Evolutionary conservation across 2,329 filamentous ascomycete species (phyloP), one percentile per base, ranked within the genome.

Genomic region (Pseudogymnoascus sp.): DNA sequence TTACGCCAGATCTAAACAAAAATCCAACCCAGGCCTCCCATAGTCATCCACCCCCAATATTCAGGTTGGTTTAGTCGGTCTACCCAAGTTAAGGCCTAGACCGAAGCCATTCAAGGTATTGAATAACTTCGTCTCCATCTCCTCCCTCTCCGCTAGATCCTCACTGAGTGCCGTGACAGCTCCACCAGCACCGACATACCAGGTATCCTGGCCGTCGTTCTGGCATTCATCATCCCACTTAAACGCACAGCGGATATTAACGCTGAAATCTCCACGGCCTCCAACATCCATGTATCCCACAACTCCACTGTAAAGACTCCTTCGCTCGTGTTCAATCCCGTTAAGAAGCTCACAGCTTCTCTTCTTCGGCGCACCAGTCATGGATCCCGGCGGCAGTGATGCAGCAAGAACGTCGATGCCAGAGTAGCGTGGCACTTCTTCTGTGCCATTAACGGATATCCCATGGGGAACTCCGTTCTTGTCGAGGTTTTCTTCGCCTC

Each of bases 281-380:
- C 89, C 85, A 5, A 91, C 86, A 68, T 96, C 92, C 72, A 96
- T 83, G 74, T 96, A 97, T 0, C 93, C 93, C 58, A 97, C 82
- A 1, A 95, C 89, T 17, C 94, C 92, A 5, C 90, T 90, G 74
- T 97, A 97, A 59, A 97, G 75, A 33, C 90, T 86, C 59, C 93
- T 65, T 11, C 41, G 79, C 67, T 86, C 82, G 62, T 77, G 74
- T 74, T 96, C 92, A 41, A 96, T 80, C 3, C 79, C 75, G 63
- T 81, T 79, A 17, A 97, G 78, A 54, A 97, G 82, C 77, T 96
- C 87, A 72, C 93, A 97, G 65, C 89, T 93, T 57, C 93, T 83
- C 75, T 93, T 92, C 78, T 97, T 97, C 0, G 93, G 94, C 0
- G 93, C 93, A 5, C 94, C 94, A 1, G 93, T 97, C 94, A 97